Base-by-base conservation (phyloP, 164 flowering plant genomes). In the Dillenia turbinata region DNA sequence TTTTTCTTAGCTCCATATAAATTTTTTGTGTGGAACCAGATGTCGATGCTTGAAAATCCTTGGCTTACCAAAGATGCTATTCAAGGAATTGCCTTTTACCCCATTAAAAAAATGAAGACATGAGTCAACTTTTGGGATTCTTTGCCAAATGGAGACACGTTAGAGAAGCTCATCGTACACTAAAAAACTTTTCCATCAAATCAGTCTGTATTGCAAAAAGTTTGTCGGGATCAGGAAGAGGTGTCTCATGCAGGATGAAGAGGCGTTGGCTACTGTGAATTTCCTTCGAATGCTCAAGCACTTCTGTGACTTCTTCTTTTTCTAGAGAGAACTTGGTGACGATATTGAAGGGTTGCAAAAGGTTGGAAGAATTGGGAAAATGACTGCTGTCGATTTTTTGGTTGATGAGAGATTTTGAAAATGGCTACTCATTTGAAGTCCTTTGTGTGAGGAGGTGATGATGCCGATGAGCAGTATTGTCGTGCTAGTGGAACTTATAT, bases 261-360 rank as follows among this genome's bases (percentile, higher is more conserved):
- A 47, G 4, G 54, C 53, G 10, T 54, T 44, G 9, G 54, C 69
- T 26, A 66, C 60, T 16, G 64, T 66, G 47, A 53, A 12, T 2
- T 54, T n/a, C 9, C 53, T 66, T 47, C 59, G 54, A 0, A 52
- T 47, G 52, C 51, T 67, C 9, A 60, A 40, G 44, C 54, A 60
- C 52, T 53, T 67, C 14, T 13, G 14, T 67, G 14, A 66, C 40
- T 12, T 19, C 16, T 16, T 26, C 19, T 33, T 6, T 67, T 8
- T 16, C 54, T 24, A 9, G 44, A 8, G n/a, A 52, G 49, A 54
- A 60, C 13, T 43, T 67, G 40, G 12, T 52, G 19, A 8, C 47
- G 33, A 60, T 67, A 12, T 48, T 67, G 64, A 14, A 67, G 16
- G 59, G 70, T 9, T 67, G 70, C 58, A 67, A 43, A 48, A 49